These are phyloP conservation scores for Ramularia collo-cygni DNA, from an alignment of 2,329 filamentous ascomycete species.

Conservation along the genomic window DNA sequence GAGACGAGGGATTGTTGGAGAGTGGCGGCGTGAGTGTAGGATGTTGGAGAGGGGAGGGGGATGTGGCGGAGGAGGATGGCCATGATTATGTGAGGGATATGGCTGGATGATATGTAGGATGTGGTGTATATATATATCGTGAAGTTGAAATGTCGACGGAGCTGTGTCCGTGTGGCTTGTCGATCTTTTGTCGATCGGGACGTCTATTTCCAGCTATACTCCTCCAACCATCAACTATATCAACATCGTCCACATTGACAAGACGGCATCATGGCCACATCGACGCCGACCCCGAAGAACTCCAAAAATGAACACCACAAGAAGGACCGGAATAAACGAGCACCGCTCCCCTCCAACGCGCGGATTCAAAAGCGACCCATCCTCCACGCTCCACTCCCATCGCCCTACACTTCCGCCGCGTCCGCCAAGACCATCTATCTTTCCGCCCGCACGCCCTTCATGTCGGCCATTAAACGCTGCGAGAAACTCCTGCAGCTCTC, in stretches of 20 bases:
- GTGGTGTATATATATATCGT: no score
- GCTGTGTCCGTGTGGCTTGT: no score
- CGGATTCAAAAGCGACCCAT: constrained; percentile 51
- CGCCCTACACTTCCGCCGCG: constrained; percentile 44
- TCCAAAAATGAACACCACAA: no score
- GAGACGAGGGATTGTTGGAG: constrained; percentile 53
- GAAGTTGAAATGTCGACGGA: no score
- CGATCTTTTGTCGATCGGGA: no score
- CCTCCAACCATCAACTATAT: no score
- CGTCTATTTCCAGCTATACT: no score
- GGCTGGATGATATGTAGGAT: no score
- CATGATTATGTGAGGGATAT: background rate
- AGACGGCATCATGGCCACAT: no score
- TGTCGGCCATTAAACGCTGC: constrained; percentile 59
- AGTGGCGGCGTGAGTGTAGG: constrained; percentile 48
- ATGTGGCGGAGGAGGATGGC: constrained; percentile 48
- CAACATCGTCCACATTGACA: no score
- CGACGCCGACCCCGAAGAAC: no score
- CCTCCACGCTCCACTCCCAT: constrained; percentile 48
- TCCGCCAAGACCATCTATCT: constrained; percentile 59
- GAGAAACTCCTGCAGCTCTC: constrained; percentile 55
- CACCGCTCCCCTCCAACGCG: constrained; percentile 32
- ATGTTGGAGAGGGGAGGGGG: constrained; percentile 47
- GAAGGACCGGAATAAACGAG: no score
- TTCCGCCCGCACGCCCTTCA: constrained; percentile 57